Evolutionary conservation across 805 yeast genomes (phyloP), one percentile per base, ranked within the genome.

Genomic region (Yarrowia sp.): DNA sequence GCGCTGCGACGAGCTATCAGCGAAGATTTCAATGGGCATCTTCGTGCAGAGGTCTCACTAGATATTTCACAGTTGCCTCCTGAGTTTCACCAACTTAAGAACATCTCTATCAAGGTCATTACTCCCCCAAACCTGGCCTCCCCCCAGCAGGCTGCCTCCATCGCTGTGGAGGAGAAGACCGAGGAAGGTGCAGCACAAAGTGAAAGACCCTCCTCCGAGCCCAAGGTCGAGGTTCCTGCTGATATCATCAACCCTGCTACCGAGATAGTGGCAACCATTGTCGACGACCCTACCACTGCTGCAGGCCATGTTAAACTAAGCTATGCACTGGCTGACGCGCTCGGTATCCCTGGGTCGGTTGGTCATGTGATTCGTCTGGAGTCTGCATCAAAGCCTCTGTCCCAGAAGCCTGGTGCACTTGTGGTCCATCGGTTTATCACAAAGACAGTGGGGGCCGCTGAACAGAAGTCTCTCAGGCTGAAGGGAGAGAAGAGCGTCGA

Each of bases 351-450:
- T 32, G 69, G 70, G 6, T 67, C 76, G 0, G 75, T 83, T 7
- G 93, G 92, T 0, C 77, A 78, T 63, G 73, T 83, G 27, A 72
- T 87, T 3, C 75, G 80, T 4, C 65, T 90, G 8, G 84, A 83
- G 66, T 74, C 80, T 10, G 76, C 84, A 0, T 63, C 72, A 6
- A 72, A 69, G 24, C 76, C 80, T 6, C 61, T 71, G 21, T 64
- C 70, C 13, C 66, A 55, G 49, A 62, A 58, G 35, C 72, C 85
- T 0, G 65, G 77, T 0, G 68, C 76, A 0, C 68, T 84, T 14
- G 71, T 77, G 0, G 65, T 88, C 4, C 86, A 83, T 65, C 90
- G 89, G 3, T 83, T 78, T 19, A 77, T 82, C 14, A 68, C 65
- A 8, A 62, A 53, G n/a, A 31, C 68, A 9, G 35, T 63, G 9